Base-by-base conservation (phyloP, 1,139 yeast genomes). In the Magnusiomyces fungicola region DNA sequence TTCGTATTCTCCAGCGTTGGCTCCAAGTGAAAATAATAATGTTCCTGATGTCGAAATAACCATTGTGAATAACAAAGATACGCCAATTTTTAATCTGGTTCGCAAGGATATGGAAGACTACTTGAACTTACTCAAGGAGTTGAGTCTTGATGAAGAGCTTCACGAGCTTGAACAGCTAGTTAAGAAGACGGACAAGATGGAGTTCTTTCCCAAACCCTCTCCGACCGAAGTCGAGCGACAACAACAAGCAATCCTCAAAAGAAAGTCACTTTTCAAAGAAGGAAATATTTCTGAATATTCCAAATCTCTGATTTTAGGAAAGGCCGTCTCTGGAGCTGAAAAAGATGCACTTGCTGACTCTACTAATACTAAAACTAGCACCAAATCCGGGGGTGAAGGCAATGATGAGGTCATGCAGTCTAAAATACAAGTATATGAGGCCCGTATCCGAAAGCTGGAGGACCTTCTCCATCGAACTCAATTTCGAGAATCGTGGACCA, bases 401-500 rank as follows among this genome's bases (percentile, higher is more conserved):
- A 23, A 23, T 14, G 29, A 37, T 16, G 50, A 41, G 10, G 30
- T 42, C 36, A 46, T 46, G 34, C 51, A 55, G 12, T 51, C 51
- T 3, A 47, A 50, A 29, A 57, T 61, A 14, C 55, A 55, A 34
- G 60, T 60, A 25, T 63, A 69, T 47, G 68, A 70, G 52, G 56
- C 69, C 24, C 61, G 73, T 27, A 65, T 69, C 45, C 62, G 69
- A 37, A 58, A 68, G 52, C 61, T 71, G 39, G 71, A 70, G 47
- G 67, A 60, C 32, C 61, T 67, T 42, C 60, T 72, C 34, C 68
- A 68, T 37, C 53, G 65, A 9, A 70, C 69, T 50, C 69, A 65
- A 46, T 63, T 49, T 46, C 46, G 54, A 16, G 50, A 49, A 16
- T 43, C 50, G 3, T 50, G 52, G 52, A 40, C 52, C 9, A 50